Percentiles rank a stretch among this genome's conserved stretches.
These are phyloP conservation scores for Dalbergia cochinchinensis DNA, from an alignment of 306 rosid species.

Conservation along the genomic window DNA sequence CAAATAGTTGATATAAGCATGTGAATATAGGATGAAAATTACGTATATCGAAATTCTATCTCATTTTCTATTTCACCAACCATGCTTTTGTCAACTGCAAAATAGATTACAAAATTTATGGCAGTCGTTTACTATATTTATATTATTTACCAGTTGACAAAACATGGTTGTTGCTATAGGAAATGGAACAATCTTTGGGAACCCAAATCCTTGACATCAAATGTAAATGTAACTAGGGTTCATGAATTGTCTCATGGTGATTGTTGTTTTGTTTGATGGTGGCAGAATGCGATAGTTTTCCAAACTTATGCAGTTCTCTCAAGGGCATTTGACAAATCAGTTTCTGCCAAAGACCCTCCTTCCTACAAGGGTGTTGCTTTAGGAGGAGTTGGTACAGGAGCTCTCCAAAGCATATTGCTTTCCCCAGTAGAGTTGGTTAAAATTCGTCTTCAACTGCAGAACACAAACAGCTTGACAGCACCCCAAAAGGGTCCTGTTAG, in stretches of 20 bases:
- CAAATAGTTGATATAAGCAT: background rate
- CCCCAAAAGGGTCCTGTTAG: conserved; percentile 57
- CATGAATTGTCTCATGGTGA: background rate
- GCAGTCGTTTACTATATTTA: too few relatives aligned
- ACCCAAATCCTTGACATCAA: background rate
- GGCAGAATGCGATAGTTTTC: conserved; percentile 87
- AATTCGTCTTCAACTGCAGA: conserved; percentile 77
- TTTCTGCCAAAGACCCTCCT: conserved; percentile 66
- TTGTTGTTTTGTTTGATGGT: conserved; percentile 7
- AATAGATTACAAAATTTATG: too few relatives aligned
- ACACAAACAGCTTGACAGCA: conserved; percentile 28
- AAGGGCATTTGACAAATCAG: conserved; percentile 60
- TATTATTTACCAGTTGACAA: too few relatives aligned
- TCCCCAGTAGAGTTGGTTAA: conserved; percentile 81
- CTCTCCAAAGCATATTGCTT: conserved; percentile 70
- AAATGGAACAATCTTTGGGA: background rate
- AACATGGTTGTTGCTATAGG: too few relatives aligned
- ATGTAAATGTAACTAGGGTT: background rate
- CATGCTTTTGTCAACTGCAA: too few relatives aligned
- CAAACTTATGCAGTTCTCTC: conserved; percentile 80
- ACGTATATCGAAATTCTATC: too few relatives aligned
- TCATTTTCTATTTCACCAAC: too few relatives aligned
- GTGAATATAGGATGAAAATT: background rate
- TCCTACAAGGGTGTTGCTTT: conserved; percentile 75
- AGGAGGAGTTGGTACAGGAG: conserved; percentile 83